A percentile compares a stretch with the other conserved stretches of the same genome.
These are phyloP conservation scores for Ganoderma boninense DNA, from an alignment of 1,284 basidiomycete species.

Conservation along the genomic window DNA sequence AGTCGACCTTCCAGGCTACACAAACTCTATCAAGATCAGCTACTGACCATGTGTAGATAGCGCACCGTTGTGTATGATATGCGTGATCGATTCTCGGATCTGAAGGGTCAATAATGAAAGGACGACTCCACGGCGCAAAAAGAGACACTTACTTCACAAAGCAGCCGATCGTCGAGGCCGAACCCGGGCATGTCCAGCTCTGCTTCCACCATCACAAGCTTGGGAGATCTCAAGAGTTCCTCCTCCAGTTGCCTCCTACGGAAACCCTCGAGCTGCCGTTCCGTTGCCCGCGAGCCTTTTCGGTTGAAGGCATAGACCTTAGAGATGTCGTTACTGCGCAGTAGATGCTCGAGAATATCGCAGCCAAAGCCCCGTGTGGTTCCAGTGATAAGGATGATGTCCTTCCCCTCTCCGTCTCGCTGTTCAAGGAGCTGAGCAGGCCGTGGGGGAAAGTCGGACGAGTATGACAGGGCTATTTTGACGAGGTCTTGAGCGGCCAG, in stretches of 20 bases:
- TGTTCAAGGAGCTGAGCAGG: neutral
- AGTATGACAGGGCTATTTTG: constrained; percentile 19
- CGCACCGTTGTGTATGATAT: constrained; percentile 46
- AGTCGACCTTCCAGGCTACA: constrained; percentile 47
- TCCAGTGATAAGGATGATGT: constrained; percentile 38
- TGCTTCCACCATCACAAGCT: neutral
- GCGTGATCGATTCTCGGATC: constrained; percentile 34
- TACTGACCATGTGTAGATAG: neutral
- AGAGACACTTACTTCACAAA: neutral
- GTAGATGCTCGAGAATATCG: constrained; percentile 28
- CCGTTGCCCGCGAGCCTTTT: neutral
- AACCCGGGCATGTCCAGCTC: neutral
- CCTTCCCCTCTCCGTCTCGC: constrained; percentile 5
- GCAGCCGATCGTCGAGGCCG: neutral
- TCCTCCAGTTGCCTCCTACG: constrained; percentile 39
- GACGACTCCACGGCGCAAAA: neutral
- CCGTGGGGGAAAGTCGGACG: constrained; percentile 5
- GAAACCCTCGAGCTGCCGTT: constrained; percentile 43
- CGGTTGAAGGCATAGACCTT: constrained; percentile 35
- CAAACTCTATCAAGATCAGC: neutral
- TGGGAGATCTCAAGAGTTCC: constrained; percentile 32
- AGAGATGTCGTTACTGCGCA: constrained; percentile 19
- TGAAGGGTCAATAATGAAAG: neutral
- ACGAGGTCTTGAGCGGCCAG: constrained; percentile 24
- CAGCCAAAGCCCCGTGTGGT: constrained; percentile 36